Conservation (phyloP, 2,329 filamentous ascomycete genomes). For the Fusarium falciforme region DNA sequence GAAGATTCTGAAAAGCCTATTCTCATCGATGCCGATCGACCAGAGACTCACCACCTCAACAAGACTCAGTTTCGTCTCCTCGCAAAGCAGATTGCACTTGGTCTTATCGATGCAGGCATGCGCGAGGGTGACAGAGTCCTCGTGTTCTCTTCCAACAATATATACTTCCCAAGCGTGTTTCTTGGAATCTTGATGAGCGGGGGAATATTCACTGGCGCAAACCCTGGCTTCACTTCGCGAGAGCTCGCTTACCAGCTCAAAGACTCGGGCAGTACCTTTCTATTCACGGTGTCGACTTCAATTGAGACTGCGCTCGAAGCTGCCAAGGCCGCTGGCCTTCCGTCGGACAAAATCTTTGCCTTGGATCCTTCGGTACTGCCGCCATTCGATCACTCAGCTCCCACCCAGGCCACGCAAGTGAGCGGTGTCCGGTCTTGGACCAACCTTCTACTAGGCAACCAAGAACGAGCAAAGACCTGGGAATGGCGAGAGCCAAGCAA, state of each 20-base stretch:
- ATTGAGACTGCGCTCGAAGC: constrained; percentile 75
- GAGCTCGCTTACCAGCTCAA: constrained; percentile 82
- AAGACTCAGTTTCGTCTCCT: constrained; percentile 73
- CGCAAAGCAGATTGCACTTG: constrained; percentile 77
- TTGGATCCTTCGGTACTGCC: constrained; percentile 66
- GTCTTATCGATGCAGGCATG: constrained; percentile 72
- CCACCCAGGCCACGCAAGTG: constrained; percentile 29
- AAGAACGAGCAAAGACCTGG: constrained; percentile 59
- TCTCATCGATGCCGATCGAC: constrained; percentile 73
- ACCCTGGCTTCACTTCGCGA: constrained; percentile 72
- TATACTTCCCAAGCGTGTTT: constrained; percentile 78
- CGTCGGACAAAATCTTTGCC: constrained; percentile 69
- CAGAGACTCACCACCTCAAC: constrained; percentile 75
- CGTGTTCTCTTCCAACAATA: constrained; percentile 78
- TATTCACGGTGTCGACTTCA: constrained; percentile 70
- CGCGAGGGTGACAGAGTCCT: constrained; percentile 76
- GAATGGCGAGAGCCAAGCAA: constrained; percentile 69
- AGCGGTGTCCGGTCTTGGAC: constrained; percentile 67
- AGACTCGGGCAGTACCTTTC: constrained; percentile 74
- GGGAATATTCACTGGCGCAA: constrained; percentile 81
- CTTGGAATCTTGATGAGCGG: constrained; percentile 81
- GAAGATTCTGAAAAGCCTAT: constrained; percentile 50
- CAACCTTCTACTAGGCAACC: constrained; percentile 61
- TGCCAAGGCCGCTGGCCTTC: constrained; percentile 67
- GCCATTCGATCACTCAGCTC: constrained; percentile 36